Evolutionary conservation across 1,284 basidiomycete genomes (phyloP).

Genomic region (Heterobasidion parviporum): DNA sequence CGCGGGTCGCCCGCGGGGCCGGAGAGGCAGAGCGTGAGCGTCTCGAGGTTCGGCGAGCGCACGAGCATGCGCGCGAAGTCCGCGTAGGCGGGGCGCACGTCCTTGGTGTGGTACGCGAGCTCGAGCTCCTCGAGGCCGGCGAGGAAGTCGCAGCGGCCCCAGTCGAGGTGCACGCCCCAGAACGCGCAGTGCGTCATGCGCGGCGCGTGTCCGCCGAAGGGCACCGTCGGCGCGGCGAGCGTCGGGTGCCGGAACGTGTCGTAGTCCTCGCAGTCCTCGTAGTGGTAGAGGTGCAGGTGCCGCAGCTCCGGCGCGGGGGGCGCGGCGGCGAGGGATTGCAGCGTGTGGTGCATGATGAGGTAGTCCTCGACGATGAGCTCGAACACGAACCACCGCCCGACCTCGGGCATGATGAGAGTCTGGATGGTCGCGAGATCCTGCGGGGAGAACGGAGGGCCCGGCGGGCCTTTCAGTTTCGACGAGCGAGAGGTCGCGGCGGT

Average conservation of each 20-base stretch:
- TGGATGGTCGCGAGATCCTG: slow-evolving; percentile 31
- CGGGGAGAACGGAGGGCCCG: slow-evolving; percentile 5
- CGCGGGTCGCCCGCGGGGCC: slow-evolving; percentile 36
- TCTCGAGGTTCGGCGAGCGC: slow-evolving; percentile 38
- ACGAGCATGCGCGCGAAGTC: slow-evolving; percentile 39
- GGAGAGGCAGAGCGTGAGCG: slow-evolving; percentile 39
- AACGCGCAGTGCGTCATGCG: slow-evolving; percentile 36
- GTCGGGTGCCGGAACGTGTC: slow-evolving; percentile 26
- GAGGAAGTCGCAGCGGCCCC: slow-evolving; percentile 38
- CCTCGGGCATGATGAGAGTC: slow-evolving; percentile 42
- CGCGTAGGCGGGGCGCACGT: slow-evolving; percentile 46
- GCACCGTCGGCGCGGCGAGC: slow-evolving; percentile 27
- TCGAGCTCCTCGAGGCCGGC: slow-evolving; percentile 38
- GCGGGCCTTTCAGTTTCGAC: not conserved
- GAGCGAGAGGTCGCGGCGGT: not conserved
- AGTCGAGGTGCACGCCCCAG: slow-evolving; percentile 60
- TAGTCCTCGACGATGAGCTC: slow-evolving; percentile 36
- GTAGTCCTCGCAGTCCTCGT: slow-evolving; percentile 29
- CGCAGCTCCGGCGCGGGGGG: slow-evolving; percentile 43
- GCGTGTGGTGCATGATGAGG: slow-evolving; percentile 34
- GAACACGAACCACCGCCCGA: slow-evolving; percentile 42
- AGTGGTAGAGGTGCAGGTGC: slow-evolving; percentile 39
- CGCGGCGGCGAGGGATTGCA: slow-evolving; percentile 32
- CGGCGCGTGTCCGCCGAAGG: slow-evolving; percentile 51
- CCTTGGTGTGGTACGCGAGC: slow-evolving; percentile 46